Percentiles rank a stretch among this genome's conserved stretches.
These are phyloP conservation scores for Tulasnella sp. DNA, from an alignment of 768 basidiomycete genomes.

Conservation along the genomic window DNA sequence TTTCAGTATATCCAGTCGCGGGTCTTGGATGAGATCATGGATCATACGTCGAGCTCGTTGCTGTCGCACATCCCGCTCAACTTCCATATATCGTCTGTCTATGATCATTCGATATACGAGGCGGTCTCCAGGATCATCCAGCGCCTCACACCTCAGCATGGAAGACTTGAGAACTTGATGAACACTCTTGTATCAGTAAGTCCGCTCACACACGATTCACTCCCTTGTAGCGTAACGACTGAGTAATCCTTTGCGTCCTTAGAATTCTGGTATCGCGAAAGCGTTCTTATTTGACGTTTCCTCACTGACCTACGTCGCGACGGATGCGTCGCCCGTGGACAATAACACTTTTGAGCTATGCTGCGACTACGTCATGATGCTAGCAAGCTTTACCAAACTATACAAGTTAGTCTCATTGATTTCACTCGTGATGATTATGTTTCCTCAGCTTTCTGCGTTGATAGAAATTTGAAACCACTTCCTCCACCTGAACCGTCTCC, in stretches of 20 bases:
- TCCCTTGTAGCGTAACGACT: no score
- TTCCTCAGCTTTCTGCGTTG: neutral
- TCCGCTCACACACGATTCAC: conserved; percentile 20
- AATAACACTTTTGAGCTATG: conserved; percentile 79
- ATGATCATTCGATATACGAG: conserved; percentile 84
- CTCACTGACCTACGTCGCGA: conserved; percentile 83
- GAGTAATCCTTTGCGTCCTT: neutral
- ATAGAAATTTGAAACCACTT: neutral
- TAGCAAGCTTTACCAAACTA: conserved; percentile 74
- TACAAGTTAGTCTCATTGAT: conserved; percentile 50
- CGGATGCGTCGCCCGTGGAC: conserved; percentile 87
- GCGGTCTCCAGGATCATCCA: conserved; percentile 87
- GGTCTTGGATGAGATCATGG: conserved; percentile 69
- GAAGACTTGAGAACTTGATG: conserved; percentile 77
- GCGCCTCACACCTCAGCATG: conserved; percentile 73
- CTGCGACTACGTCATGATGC: conserved; percentile 81
- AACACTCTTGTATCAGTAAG: conserved; percentile 71
- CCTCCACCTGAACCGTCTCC: neutral
- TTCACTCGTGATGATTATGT: neutral
- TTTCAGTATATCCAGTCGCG: conserved; percentile 85
- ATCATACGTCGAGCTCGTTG: conserved; percentile 38
- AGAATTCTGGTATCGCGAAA: conserved; percentile 91
- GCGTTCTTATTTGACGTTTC: conserved; percentile 85
- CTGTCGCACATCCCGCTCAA: conserved; percentile 66
- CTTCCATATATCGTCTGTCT: conserved; percentile 86